Percentiles rank a stretch among this genome's conserved stretches.
Evolutionary conservation across 345 rosid genomes (phyloP).

Genomic region (Brassica rapa): DNA sequence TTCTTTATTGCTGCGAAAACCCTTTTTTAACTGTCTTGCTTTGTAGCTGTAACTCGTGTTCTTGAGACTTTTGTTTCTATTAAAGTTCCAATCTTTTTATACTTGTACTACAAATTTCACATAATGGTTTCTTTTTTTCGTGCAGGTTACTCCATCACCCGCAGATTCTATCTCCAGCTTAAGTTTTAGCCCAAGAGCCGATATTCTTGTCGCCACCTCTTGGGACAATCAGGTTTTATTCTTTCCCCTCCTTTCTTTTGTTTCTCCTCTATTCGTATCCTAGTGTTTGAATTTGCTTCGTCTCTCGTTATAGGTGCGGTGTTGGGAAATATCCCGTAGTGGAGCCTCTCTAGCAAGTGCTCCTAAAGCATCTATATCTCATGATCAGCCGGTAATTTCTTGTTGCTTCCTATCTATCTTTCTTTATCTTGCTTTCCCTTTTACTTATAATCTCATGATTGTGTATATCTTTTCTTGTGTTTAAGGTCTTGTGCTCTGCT

Average conservation of each 20-base stretch:
- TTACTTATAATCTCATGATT: background rate
- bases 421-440: background rate
- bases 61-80: background rate
- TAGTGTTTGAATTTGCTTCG: slow-evolving; percentile 16
- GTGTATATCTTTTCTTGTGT: background rate
- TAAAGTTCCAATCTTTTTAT: background rate
- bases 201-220: slow-evolving; percentile 83
- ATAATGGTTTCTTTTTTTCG: background rate
- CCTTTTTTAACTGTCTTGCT: no score
- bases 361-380: slow-evolving; percentile 84
- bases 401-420: slow-evolving; percentile 10
- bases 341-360: slow-evolving; percentile 55
- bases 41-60: no score
- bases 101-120: background rate
- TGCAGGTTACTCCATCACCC: slow-evolving; percentile 86
- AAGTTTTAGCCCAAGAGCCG: slow-evolving; percentile 90
- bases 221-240: slow-evolving; percentile 96
- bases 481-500: slow-evolving; percentile 80
- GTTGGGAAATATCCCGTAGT: slow-evolving; percentile 82
- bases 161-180: slow-evolving; percentile 87
- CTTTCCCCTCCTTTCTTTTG: background rate
- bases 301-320: slow-evolving; percentile 65
- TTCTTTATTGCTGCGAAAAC: no score
- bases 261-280: background rate
- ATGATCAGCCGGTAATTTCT: slow-evolving; percentile 86